Evolutionary conservation across 2,329 filamentous ascomycete species (phyloP).

Genomic region (Apiospora phragmitis): DNA sequence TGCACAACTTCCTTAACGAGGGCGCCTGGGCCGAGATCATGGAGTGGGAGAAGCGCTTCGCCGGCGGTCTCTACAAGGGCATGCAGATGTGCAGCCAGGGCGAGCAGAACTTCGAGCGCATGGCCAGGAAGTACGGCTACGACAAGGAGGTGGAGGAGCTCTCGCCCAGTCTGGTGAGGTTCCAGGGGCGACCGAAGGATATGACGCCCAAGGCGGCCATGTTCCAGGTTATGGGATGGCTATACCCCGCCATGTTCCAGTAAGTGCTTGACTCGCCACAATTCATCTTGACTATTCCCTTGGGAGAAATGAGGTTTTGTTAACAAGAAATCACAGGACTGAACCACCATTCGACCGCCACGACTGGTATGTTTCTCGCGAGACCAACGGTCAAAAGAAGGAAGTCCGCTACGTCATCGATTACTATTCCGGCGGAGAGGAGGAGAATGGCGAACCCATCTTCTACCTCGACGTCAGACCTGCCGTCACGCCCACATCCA

Average conservation of each 20-base stretch:
- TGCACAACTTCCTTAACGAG: slow-evolving; percentile 98
- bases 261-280: slow-evolving; percentile 41
- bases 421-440: slow-evolving; percentile 87
- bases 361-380: slow-evolving; percentile 90
- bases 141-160: slow-evolving; percentile 54
- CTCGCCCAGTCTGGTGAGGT: slow-evolving; percentile 76
- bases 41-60: slow-evolving; percentile 88
- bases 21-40: slow-evolving; percentile 96
- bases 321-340: slow-evolving; percentile 47
- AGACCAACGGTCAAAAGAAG: slow-evolving; percentile 64
- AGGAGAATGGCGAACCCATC: slow-evolving; percentile 84
- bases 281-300: too few species aligned
- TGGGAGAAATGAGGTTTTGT: background rate
- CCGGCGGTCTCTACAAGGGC: slow-evolving; percentile 68
- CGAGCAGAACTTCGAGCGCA: slow-evolving; percentile 59
- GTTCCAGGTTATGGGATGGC: slow-evolving; percentile 73
- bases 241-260: slow-evolving; percentile 80
- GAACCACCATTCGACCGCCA: slow-evolving; percentile 94
- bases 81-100: slow-evolving; percentile 75
- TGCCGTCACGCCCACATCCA: slow-evolving; percentile 77
- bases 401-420: slow-evolving; percentile 96
- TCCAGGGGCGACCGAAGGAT: slow-evolving; percentile 86
- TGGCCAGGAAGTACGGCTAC: slow-evolving; percentile 41
- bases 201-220: slow-evolving; percentile 90
- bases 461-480: slow-evolving; percentile 95